A percentile compares a stretch with the other conserved stretches of the same genome.
phyloP scores from a whole-genome alignment of 176 grass and related monocot genomes.

The Echinochloa phyllopogon region DNA sequence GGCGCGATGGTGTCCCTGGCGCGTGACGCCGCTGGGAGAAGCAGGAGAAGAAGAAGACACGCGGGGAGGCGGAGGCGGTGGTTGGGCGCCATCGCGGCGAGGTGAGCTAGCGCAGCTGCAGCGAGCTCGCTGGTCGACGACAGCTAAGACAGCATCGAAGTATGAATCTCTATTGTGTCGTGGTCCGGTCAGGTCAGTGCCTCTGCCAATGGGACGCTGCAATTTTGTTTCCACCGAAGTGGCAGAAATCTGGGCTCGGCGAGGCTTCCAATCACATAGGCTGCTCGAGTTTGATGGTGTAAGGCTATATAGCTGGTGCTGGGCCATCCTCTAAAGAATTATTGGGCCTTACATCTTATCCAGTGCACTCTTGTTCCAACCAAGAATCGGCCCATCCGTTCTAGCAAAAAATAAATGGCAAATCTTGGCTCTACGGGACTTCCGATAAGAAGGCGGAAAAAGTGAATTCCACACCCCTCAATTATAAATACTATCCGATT shows the following conservation, averaged over 20 bases:
- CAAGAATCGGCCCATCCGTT: not conserved
- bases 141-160: not conserved
- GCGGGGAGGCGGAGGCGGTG: not conserved
- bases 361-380: too few relatives aligned
- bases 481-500: too few relatives aligned
- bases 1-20: conserved; percentile 43
- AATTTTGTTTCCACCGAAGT: not conserved
- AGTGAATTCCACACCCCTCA: too few relatives aligned
- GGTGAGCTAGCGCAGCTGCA: not conserved
- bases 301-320: too few relatives aligned
- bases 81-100: conserved; percentile 2
- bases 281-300: not conserved
- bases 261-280: not conserved
- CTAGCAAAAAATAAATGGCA: not conserved
- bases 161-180: not conserved
- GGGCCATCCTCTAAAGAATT: too few relatives aligned
- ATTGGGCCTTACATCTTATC: too few relatives aligned
- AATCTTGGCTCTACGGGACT: too few relatives aligned
- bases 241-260: not conserved
- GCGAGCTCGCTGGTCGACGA: not conserved
- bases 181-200: not conserved
- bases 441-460: too few relatives aligned
- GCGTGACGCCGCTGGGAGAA: conserved; percentile 4
- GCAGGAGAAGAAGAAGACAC: not conserved
- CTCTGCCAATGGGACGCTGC: not conserved